Conservation (phyloP, 306 rosid genomes). For the Canavalia gladiata region DNA sequence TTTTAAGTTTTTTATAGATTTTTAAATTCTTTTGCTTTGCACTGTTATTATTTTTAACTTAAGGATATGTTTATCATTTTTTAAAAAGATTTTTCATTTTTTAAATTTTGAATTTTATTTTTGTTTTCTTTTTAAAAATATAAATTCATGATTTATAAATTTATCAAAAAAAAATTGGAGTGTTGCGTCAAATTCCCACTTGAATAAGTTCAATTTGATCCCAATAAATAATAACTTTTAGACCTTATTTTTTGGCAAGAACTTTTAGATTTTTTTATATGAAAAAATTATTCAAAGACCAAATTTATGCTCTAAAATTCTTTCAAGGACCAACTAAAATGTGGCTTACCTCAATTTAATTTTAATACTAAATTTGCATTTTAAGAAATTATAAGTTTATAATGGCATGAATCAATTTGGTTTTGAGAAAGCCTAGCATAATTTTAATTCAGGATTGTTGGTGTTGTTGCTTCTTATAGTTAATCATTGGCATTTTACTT, state of each 20-base stretch:
- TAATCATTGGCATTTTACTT: constrained; percentile 25
- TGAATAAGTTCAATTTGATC: constrained; percentile 25
- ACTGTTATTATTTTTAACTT: too few relatives aligned
- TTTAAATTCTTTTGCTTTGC: too few relatives aligned
- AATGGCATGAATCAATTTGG: constrained; percentile 91
- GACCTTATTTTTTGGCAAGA: constrained; percentile 9
- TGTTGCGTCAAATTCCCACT: neutral
- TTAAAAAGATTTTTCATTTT: too few relatives aligned
- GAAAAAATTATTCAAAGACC: neutral
- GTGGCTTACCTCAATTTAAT: constrained; percentile 16
- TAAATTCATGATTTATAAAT: too few relatives aligned
- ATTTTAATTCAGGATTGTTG: constrained; percentile 69
- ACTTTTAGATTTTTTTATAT: constrained; percentile 13
- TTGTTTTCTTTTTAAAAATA: too few relatives aligned
- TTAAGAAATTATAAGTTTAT: constrained; percentile 74
- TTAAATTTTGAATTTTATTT: too few relatives aligned
- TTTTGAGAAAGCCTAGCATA: constrained; percentile 70
- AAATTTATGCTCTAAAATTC: neutral
- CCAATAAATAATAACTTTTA: neutral
- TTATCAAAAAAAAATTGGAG: too few relatives aligned
- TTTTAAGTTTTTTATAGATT: too few relatives aligned
- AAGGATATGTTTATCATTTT: too few relatives aligned
- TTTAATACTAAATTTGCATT: constrained; percentile 15
- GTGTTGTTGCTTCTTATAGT: constrained; percentile 27
- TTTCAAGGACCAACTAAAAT: neutral